Evolutionary conservation across 805 yeast species (phyloP), one percentile per base, ranked within the genome.

Genomic region (Candida silvicultrix): DNA sequence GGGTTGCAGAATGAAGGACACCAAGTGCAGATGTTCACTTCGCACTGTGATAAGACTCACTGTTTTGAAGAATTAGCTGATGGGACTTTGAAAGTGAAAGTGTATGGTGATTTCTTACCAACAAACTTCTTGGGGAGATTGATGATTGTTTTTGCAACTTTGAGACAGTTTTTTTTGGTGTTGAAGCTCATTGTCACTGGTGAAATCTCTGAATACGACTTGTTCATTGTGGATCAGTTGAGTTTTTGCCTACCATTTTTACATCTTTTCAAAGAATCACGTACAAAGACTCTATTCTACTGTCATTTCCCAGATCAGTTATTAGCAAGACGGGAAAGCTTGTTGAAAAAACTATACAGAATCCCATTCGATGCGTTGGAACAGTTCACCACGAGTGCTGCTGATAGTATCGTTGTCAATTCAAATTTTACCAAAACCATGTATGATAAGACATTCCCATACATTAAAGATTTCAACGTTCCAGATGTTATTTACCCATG

Each of bases 271-370:
- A 49, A 77, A 63, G 60, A 71, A 67, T 50, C 51, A 45, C 45
- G 63, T 8, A 62, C 84, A 2, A 77, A 78, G 43, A 74, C 86
- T 3, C 66, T 94, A 43, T 94, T 92, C 60, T 94, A 94, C 64
- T 90, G 99, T 58, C 99, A 94, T 68, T 92, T 92, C 64, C 99
- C 99, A 0, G 99, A 94, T 64, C 84, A 85, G 59, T 70, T 84
- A 42, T 68, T 92, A 38, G 83, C 96, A 0, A 68, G 69, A 18
- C 82, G 83, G 44, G 68, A 74, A 3, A 68, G 82, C 2, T 23
- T 73, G 1, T 23, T 84, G 9, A 83, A 89, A 56, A 68, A 66
- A 49, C 42, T 85, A 0, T 94, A 94, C 65, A 71, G 99, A 50
- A 44, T 75, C 4, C 94, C 96, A 1, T 92, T 94, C 64, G 96